phyloP scores from a whole-genome alignment of 495 filamentous ascomycete species.

The Neurospora terricola region DNA sequence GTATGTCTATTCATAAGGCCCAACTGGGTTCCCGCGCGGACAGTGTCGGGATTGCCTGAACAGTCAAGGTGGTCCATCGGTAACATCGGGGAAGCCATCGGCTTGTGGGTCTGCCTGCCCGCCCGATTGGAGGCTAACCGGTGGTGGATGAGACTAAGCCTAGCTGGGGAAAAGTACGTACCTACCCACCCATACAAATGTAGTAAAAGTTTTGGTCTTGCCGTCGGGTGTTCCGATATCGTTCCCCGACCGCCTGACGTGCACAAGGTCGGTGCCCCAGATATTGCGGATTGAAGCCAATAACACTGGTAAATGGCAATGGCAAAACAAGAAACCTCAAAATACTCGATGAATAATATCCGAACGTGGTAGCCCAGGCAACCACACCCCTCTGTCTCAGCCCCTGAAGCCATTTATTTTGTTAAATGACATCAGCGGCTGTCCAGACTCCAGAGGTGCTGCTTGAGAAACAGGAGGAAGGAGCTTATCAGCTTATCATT shows the following conservation, averaged over 20 bases:
- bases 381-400: background rate
- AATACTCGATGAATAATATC: background rate
- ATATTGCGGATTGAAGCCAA: no score
- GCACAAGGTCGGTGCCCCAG: no score
- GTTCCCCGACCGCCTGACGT: background rate
- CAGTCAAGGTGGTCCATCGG: background rate
- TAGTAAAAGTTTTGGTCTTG: background rate
- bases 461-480: background rate
- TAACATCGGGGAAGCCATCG: background rate
- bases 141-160: no score
- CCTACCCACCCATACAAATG: background rate
- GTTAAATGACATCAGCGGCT: background rate
- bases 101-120: background rate
- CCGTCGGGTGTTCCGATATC: background rate
- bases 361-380: background rate
- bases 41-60: slow-evolving; percentile 17
- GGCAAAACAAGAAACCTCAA: background rate
- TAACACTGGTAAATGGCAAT: no score
- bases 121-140: no score
- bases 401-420: background rate
- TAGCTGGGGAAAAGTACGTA: no score
- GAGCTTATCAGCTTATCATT: background rate
- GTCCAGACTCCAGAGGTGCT: background rate
- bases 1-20: slow-evolving; percentile 87
- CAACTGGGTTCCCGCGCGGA: slow-evolving; percentile 54